Conservation (phyloP, 192 early-diverging fungal species). For the Backusella parvicylindrica region DNA sequence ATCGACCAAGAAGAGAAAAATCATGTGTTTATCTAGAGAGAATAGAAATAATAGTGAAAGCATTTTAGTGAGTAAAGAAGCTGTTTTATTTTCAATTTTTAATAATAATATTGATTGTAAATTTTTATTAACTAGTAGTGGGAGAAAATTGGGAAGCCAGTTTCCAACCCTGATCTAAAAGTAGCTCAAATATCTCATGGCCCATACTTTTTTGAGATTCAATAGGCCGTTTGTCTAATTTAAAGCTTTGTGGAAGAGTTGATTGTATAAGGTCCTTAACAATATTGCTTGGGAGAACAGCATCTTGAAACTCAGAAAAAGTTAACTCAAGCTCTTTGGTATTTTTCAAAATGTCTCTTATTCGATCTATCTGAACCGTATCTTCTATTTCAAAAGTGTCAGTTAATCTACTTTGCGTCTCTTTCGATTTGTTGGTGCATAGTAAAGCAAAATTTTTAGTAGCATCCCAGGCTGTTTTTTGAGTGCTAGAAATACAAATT, state of each 20-base stretch:
- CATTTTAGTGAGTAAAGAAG: too few species aligned
- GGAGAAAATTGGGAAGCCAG: not conserved
- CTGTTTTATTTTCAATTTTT: too few species aligned
- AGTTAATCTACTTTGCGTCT: not conserved
- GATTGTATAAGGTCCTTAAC: slow-evolving; percentile 74
- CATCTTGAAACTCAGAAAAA: slow-evolving; percentile 48
- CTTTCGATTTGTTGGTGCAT: not conserved
- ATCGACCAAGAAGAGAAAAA: too few species aligned
- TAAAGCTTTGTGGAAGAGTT: slow-evolving; percentile 55
- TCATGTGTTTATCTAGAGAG: too few species aligned
- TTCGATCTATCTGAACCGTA: not conserved
- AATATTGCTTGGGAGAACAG: slow-evolving; percentile 73
- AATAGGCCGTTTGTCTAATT: slow-evolving; percentile 46
- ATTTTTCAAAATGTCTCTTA: not conserved
- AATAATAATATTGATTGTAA: not conserved
- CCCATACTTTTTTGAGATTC: slow-evolving; percentile 50
- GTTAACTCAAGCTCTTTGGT: not conserved
- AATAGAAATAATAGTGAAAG: too few species aligned
- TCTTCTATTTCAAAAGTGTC: not conserved
- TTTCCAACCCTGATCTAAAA: slow-evolving; percentile 28
- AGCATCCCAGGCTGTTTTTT: not conserved
- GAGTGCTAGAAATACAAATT: slow-evolving; percentile 18
- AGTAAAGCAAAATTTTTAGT: not conserved
- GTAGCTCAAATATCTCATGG: slow-evolving; percentile 49
- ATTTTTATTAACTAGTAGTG: not conserved